These are phyloP conservation scores for Sesbania bispinosa DNA, from an alignment of 306 rosid species.

Conservation along the genomic window DNA sequence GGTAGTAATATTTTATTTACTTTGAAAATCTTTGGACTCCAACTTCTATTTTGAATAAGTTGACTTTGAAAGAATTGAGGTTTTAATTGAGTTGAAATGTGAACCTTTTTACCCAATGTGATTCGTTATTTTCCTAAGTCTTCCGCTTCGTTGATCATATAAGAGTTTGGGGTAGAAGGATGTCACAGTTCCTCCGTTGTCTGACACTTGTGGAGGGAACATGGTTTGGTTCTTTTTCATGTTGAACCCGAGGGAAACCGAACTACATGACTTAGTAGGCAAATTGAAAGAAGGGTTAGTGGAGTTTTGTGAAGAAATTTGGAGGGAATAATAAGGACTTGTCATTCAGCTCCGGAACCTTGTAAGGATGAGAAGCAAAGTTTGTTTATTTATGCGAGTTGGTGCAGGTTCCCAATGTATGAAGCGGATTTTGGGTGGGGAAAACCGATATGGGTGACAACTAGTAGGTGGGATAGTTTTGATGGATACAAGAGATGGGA, in stretches of 20 bases:
- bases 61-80: no score
- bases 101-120: no score
- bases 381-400: slow-evolving; percentile 18
- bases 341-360: neutral
- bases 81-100: no score
- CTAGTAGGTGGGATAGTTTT: neutral
- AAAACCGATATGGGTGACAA: slow-evolving; percentile 37
- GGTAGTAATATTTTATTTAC: no score
- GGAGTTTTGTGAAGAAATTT: neutral
- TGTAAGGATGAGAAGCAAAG: neutral
- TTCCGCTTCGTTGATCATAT: no score
- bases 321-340: slow-evolving; percentile 6
- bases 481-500: slow-evolving; percentile 33
- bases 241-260: neutral
- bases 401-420: slow-evolving; percentile 38
- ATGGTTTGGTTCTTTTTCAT: neutral
- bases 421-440: slow-evolving; percentile 55
- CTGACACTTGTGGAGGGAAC: slow-evolving; percentile 25
- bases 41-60: no score
- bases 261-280: slow-evolving; percentile 15
- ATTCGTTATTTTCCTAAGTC: no score
- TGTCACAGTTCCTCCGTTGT: slow-evolving; percentile 27
- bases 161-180: no score
- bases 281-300: neutral
- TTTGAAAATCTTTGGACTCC: no score